Evolutionary conservation across 2,329 filamentous ascomycete genomes (phyloP).

Genomic region (Colletotrichum graminicola): DNA sequence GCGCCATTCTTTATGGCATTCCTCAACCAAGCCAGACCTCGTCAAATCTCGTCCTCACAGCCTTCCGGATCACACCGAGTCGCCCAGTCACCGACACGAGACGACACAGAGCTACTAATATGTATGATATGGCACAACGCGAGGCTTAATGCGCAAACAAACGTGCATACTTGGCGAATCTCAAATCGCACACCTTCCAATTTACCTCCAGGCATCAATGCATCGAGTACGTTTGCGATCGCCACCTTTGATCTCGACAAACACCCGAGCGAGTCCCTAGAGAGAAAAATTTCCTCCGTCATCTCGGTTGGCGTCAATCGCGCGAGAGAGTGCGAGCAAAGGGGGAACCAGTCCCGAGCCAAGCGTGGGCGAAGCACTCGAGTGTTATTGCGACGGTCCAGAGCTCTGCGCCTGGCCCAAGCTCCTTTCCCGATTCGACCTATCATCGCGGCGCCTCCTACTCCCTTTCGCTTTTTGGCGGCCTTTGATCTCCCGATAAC

Average conservation of each 20-base stretch:
- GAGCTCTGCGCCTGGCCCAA: conserved; percentile 29
- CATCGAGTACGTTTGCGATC: conserved; percentile 4
- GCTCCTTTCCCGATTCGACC: conserved; percentile 31
- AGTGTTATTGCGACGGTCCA: neutral
- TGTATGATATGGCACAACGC: neutral
- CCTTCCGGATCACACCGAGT: neutral
- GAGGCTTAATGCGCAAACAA: conserved; percentile 2
- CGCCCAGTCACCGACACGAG: conserved; percentile 8
- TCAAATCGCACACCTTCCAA: neutral
- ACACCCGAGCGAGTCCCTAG: conserved; percentile 11
- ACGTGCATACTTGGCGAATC: neutral
- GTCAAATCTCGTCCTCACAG: neutral
- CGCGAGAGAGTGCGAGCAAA: neutral
- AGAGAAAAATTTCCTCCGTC: conserved; percentile 18
- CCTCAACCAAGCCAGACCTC: conserved; percentile 5
- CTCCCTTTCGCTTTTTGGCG: conserved; percentile 20
- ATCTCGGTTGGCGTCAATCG: conserved; percentile 29
- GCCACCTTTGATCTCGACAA: neutral
- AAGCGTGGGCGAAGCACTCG: neutral
- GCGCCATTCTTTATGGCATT: conserved; percentile 12
- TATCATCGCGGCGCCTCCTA: conserved; percentile 4
- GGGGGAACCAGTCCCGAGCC: neutral
- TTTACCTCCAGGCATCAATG: neutral
- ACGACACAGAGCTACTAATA: neutral
- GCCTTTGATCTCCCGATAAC: conserved; percentile 10